Evolutionary conservation across 805 yeast genomes (phyloP).

Genomic region (Suhomyces sp.): DNA sequence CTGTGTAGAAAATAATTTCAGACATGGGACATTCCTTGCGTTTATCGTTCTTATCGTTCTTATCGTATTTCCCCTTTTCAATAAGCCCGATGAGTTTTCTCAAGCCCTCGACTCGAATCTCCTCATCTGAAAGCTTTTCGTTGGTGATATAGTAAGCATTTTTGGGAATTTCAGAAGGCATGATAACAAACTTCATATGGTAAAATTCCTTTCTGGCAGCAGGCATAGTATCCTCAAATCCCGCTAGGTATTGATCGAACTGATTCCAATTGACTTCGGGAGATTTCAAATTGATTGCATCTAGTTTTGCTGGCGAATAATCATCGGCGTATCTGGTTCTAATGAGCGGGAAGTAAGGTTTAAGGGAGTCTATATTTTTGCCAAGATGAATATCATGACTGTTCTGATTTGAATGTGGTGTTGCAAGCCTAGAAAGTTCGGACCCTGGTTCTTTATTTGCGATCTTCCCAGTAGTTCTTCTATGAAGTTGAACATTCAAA

Average conservation of each 20-base stretch:
- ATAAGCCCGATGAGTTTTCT: conserved; percentile 62
- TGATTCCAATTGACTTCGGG: conserved; percentile 80
- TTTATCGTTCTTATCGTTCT: conserved; percentile 21
- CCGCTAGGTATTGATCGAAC: conserved; percentile 88
- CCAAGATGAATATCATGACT: background rate
- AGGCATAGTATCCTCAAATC: conserved; percentile 72
- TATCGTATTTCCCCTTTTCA: conserved; percentile 51
- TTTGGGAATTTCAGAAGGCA: conserved; percentile 73
- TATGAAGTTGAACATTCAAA: conserved; percentile 76
- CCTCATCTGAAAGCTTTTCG: conserved; percentile 76
- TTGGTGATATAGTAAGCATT: conserved; percentile 46
- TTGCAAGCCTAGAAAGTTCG: background rate
- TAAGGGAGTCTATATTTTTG: background rate
- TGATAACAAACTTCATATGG: conserved; percentile 76
- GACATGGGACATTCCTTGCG: conserved; percentile 44
- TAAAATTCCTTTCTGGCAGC: conserved; percentile 53
- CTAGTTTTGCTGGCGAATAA: conserved; percentile 57
- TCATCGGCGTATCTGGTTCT: conserved; percentile 75
- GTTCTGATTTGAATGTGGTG: background rate
- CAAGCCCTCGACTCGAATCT: conserved; percentile 88
- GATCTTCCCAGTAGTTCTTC: conserved; percentile 12
- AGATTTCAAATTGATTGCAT: conserved; percentile 52
- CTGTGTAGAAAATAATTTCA: conserved; percentile 84
- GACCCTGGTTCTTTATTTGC: background rate
- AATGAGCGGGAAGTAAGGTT: conserved; percentile 41